Conservation (phyloP, 768 basidiomycete genomes). For the Suillus ampliporus region DNA sequence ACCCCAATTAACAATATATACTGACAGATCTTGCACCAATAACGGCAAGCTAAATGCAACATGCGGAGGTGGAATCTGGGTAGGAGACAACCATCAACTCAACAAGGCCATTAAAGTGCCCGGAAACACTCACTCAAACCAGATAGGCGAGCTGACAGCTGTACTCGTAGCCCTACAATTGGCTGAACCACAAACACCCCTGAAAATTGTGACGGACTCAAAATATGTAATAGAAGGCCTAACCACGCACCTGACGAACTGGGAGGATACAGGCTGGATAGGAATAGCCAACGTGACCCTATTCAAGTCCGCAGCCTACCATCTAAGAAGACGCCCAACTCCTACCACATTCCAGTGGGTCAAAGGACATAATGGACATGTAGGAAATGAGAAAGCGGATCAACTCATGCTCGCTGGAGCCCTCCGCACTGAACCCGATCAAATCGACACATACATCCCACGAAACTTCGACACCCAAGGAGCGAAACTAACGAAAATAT, state of each 20-base stretch:
- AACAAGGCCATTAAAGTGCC: slow-evolving; percentile 10
- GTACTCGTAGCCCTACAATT: slow-evolving; percentile 1
- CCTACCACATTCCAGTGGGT: slow-evolving; percentile 30
- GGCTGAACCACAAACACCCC: background rate
- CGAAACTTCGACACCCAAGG: slow-evolving; percentile 16
- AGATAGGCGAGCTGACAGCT: slow-evolving; percentile 18
- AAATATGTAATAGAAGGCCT: slow-evolving; percentile 20
- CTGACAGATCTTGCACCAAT: slow-evolving; percentile 27
- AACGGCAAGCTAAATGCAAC: slow-evolving; percentile 23
- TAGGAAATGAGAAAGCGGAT: slow-evolving; percentile 35
- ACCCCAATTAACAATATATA: slow-evolving; percentile 17
- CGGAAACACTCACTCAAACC: slow-evolving; percentile 17
- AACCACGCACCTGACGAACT: slow-evolving; percentile 12
- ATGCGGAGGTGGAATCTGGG: slow-evolving; percentile 24
- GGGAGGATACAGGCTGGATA: slow-evolving; percentile 38
- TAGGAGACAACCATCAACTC: background rate
- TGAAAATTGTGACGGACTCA: slow-evolving; percentile 26
- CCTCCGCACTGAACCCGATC: slow-evolving; percentile 12
- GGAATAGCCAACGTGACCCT: slow-evolving; percentile 24
- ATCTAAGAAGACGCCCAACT: slow-evolving; percentile 19
- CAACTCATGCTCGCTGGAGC: no score
- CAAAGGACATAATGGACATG: slow-evolving; percentile 28
- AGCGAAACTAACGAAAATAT: slow-evolving; percentile 18
- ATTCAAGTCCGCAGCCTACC: slow-evolving; percentile 10
- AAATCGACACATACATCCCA: slow-evolving; percentile 3